Conservation (phyloP, 106 monocot species). For the Dendrobium catenatum region DNA sequence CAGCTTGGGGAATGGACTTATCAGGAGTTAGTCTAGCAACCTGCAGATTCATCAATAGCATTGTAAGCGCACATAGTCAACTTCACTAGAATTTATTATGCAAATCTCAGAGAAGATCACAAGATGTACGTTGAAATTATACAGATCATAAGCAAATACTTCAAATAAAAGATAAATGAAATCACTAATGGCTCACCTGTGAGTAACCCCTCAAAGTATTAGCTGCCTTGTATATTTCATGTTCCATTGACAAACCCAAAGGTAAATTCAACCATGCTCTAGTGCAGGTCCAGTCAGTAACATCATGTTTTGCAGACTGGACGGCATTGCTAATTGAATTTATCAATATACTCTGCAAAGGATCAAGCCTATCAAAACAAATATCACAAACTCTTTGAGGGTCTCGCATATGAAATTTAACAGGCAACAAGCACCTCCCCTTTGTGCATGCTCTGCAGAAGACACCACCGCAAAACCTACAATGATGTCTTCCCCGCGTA, state of each 20-base stretch:
- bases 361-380: conserved; percentile 83
- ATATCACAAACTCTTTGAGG: conserved; percentile 87
- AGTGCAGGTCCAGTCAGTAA: conserved; percentile 82
- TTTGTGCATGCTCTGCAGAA: conserved; percentile 80
- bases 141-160: neutral
- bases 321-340: conserved; percentile 68
- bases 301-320: conserved; percentile 89
- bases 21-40: conserved; percentile 76
- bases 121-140: neutral
- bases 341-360: conserved; percentile 63
- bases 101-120: neutral
- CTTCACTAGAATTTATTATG: neutral
- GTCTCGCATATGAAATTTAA: conserved; percentile 57
- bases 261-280: conserved; percentile 94
- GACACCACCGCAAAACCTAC: conserved; percentile 85
- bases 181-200: conserved; percentile 38
- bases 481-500: conserved; percentile 86
- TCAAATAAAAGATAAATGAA: neutral
- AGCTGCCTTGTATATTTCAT: conserved; percentile 90
- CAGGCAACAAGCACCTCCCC: conserved; percentile 73
- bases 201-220: conserved; percentile 64
- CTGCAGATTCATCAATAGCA: conserved; percentile 25
- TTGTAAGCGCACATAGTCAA: neutral
- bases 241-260: conserved; percentile 84
- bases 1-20: conserved; percentile 65